Base-by-base conservation (phyloP, 306 rosid genomes). In the Quercus mongolica region DNA sequence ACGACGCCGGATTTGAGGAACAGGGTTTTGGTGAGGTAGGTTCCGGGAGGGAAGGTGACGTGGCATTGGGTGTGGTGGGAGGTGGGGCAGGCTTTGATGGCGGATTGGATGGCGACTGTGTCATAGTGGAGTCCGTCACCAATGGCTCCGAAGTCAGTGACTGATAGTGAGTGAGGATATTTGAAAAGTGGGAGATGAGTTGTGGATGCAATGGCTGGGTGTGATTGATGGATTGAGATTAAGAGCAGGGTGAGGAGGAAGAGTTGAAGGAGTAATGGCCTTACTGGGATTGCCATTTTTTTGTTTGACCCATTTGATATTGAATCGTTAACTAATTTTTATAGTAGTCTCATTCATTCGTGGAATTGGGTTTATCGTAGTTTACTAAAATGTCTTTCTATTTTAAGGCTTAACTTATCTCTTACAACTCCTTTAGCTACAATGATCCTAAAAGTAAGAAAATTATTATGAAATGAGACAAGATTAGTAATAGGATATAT, bases 101-200 rank as follows among this genome's bases (percentile, higher is more conserved):
- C 91, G 6, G 96, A 87, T 41, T 95, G 98, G 81, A 95, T 95
- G 35, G 98, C 87, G 5, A 6, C 17, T 12, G 98, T 91, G 88
- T 95, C 98, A 87, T 95, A 92, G 76, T 68, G 80, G 83, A 71
- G 2, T 73, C 97, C 97, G 33, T 95, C 90, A 74, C 93, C 99
- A 77, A 69, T 25, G 79, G 99, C 98, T 51, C 97, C 97, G 84
- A 82, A 92, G 46, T 91, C 92, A 79, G 83, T 3, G 80, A 94
- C 97, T 77, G 90, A 88, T 49, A 89, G 23, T 0, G 87, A 61
- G 71, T 69, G 38, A 2, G 57, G 76, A 11, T 3, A 62, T 31
- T 72, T 74, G 85, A 85, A 12, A 35, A 68, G 49, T 2, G 57
- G 77, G 46, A 31, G 35, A 57, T 67, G 67, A 41, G 23, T 21